Evolutionary conservation across 805 yeast species (phyloP), one percentile per base, ranked within the genome.

Genomic region (Candida argentea): DNA sequence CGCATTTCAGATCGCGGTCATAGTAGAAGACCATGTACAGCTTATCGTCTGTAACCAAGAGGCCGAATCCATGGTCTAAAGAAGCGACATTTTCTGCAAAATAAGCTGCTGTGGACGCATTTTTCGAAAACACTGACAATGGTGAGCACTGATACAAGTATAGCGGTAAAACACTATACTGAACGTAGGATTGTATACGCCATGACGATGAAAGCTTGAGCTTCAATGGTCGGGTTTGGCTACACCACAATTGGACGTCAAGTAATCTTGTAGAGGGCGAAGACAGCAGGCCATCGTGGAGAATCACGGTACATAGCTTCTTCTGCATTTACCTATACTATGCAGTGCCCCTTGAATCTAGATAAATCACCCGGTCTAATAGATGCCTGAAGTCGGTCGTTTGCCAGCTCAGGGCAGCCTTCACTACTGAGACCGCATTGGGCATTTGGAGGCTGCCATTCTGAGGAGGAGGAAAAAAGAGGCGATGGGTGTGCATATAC

Each of bases 21-120:
- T 51, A 40, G 36, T 46, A 55, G 22, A 57, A 46, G 4, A 50
- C 42, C 10, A 50, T 34, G 30, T 43, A 52, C 5, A 17, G 24
- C 31, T 30, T 34, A 6, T 32, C 29, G 10, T 14, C 23, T n/a
- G 28, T 26, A 24, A 30, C 29, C 22, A 37, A 34, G 25, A 35
- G 42, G 16, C 52, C 28, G 14, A 52, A 9, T 2, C 55, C 57
- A n/a, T n/a, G n/a, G n/a, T n/a, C 29, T 6, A 16, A 12, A 11
- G 28, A 22, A 5, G 36, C 33, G 13, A 55, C 31, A 10, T 35
- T 37, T 8, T 36, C 15, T 16, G 34, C 36, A 23, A 56, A 48
- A 38, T 43, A 55, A 6, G 28, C 28, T 9, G 30, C 25, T 1
- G 57, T 45, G 1, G 14, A 21, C 4, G 23, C 29, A 16, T 35